phyloP scores from a whole-genome alignment of 2,329 filamentous ascomycete genomes.

The Fusarium neocosmosporiellum region DNA sequence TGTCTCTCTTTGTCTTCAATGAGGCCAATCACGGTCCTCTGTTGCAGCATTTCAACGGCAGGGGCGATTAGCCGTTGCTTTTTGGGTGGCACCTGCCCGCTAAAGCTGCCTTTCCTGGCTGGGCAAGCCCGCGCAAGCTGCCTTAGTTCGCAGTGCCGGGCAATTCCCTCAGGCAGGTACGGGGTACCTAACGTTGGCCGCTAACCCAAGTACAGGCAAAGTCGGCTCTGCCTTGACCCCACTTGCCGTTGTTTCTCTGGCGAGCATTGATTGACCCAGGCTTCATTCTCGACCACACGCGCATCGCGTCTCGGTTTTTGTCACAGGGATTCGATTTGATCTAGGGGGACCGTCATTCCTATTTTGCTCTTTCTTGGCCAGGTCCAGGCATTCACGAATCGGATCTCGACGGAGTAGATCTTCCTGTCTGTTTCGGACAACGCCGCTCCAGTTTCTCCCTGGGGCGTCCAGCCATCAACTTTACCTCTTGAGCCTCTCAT shows the following conservation, averaged over 20 bases:
- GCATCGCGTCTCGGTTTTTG: constrained; percentile 23
- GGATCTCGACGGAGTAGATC: constrained; percentile 1
- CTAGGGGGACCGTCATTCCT: neutral
- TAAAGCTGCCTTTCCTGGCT: neutral
- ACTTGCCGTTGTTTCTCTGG: constrained; percentile 23
- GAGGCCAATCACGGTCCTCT: neutral
- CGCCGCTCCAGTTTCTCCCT: constrained; percentile 10
- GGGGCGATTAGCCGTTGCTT: constrained; percentile 7
- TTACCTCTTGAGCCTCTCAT: constrained; percentile 7
- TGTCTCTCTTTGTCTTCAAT: neutral
- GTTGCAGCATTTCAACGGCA: constrained; percentile 15
- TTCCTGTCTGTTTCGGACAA: constrained; percentile 13
- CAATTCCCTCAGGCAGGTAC: constrained; percentile 4
- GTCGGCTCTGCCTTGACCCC: constrained; percentile 1
- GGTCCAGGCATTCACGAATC: neutral
- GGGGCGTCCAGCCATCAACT: constrained; percentile 10
- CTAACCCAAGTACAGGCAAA: neutral
- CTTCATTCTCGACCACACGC: constrained; percentile 26
- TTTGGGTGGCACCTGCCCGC: neutral
- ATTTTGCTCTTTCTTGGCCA: neutral
- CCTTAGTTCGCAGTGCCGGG: neutral
- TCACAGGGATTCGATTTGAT: neutral
- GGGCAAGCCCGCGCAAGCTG: neutral
- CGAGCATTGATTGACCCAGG: constrained; percentile 7
- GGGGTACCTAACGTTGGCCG: neutral